These are phyloP conservation scores for Aspergillus leporis DNA, from an alignment of 495 filamentous ascomycete genomes.

Conservation along the genomic window DNA sequence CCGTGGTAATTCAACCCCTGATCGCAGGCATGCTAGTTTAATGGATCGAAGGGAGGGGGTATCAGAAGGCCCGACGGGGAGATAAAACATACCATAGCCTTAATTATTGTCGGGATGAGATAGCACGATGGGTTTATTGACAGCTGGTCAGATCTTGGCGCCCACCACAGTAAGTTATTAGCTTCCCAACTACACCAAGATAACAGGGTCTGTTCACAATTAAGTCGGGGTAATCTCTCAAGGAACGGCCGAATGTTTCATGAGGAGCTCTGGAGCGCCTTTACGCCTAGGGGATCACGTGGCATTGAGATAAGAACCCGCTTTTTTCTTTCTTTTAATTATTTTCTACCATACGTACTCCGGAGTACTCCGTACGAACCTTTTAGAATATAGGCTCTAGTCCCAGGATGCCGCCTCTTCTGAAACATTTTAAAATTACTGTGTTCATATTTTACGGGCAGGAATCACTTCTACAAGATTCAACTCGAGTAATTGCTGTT, in stretches of 20 bases:
- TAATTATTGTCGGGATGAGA: neutral
- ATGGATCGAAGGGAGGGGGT: slow-evolving; percentile 6
- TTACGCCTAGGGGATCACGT: slow-evolving; percentile 22
- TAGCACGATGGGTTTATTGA: neutral
- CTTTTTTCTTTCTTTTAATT: slow-evolving; percentile 3
- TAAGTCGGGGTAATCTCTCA: slow-evolving; percentile 11
- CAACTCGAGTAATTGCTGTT: neutral
- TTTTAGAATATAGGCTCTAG: neutral
- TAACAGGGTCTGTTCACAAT: slow-evolving; percentile 4
- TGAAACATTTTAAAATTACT: neutral
- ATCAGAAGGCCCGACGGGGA: slow-evolving; percentile 15
- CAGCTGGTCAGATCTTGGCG: slow-evolving; percentile 8
- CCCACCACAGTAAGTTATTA: neutral
- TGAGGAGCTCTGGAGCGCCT: slow-evolving; percentile 18
- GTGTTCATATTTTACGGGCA: neutral
- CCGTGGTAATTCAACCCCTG: slow-evolving; percentile 11
- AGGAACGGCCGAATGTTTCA: slow-evolving; percentile 17
- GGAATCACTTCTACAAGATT: neutral
- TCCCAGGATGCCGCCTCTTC: neutral
- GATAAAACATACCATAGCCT: slow-evolving; percentile 14
- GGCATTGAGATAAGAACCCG: slow-evolving; percentile 17
- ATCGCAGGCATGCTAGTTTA: slow-evolving; percentile 2
- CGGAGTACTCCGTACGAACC: neutral
- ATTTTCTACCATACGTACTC: neutral
- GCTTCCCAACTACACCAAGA: neutral